Conservation (phyloP, 2,329 filamentous ascomycete genomes). For the Venturiaceae sp. region DNA sequence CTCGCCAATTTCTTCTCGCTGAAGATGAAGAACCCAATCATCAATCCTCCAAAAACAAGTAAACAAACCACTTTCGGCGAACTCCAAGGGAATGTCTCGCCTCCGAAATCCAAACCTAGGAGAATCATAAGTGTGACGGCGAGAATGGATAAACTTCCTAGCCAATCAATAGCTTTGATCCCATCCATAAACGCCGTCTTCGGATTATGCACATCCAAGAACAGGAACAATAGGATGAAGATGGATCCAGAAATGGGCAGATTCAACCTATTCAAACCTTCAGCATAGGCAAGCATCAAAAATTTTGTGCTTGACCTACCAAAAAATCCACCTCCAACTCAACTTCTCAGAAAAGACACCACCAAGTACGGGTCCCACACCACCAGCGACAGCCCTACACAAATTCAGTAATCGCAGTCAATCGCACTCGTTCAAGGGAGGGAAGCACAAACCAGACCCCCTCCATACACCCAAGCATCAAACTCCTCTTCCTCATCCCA, state of each 20-base stretch:
- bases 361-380: constrained; percentile 43
- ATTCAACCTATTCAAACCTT: background rate
- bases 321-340: constrained; percentile 46
- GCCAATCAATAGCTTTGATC: constrained; percentile 44
- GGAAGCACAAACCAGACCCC: constrained; percentile 28
- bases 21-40: constrained; percentile 38
- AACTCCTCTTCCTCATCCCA: constrained; percentile 26
- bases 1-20: constrained; percentile 50
- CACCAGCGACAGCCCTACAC: constrained; percentile 46
- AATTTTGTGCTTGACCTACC: too few species aligned
- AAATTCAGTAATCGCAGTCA: constrained; percentile 12
- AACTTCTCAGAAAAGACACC: constrained; percentile 37
- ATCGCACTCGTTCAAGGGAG: constrained; percentile 28
- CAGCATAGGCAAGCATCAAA: background rate
- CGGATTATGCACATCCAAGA: constrained; percentile 47
- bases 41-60: constrained; percentile 33
- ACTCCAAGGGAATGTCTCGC: constrained; percentile 35
- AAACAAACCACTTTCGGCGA: constrained; percentile 40
- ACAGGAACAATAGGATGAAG: constrained; percentile 40
- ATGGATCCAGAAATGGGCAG: constrained; percentile 37
- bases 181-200: constrained; percentile 39
- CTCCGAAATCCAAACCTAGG: constrained; percentile 38
- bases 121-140: constrained; percentile 34
- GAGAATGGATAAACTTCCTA: constrained; percentile 41
- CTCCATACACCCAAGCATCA: background rate